These are phyloP conservation scores for Carnegiea gigantea DNA, from an alignment of 179 eudicot species.

Conservation along the genomic window DNA sequence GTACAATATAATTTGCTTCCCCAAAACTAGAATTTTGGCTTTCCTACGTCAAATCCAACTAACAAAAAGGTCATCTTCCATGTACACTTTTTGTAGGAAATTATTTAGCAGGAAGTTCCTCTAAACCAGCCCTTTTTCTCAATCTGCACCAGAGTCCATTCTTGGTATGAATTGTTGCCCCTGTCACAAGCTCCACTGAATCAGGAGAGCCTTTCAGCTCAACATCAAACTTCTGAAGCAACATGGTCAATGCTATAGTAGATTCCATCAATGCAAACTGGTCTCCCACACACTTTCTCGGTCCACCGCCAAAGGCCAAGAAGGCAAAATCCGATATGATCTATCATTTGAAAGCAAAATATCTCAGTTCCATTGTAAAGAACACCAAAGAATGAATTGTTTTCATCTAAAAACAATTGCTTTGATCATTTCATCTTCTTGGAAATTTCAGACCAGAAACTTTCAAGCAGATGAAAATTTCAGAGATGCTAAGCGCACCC, in stretches of 20 bases:
- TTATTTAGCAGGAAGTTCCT: conserved; percentile 10
- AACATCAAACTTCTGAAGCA: conserved; percentile 84
- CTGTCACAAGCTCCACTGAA: conserved; percentile 85
- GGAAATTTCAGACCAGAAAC: not conserved
- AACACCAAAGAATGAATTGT: not conserved
- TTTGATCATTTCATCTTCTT: not conserved
- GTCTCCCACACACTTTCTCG: conserved; percentile 96
- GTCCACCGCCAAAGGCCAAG: conserved; percentile 97
- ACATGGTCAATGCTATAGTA: conserved; percentile 87
- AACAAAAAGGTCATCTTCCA: not conserved
- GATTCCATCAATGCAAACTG: conserved; percentile 99
- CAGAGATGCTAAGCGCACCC: not conserved
- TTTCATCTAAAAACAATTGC: not conserved
- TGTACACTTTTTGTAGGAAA: not conserved
- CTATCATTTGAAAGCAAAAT: conserved; percentile 34
- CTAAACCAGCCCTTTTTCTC: conserved; percentile 50
- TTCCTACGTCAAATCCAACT: not conserved
- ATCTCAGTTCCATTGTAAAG: not conserved
- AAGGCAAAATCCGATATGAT: conserved; percentile 85
- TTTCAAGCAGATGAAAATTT: not conserved
- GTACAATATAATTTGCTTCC: not conserved
- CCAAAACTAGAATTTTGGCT: not conserved
- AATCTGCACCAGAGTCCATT: conserved; percentile 88
- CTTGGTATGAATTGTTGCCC: conserved; percentile 96
- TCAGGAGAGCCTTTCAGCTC: conserved; percentile 81